Percentiles rank a stretch among this genome's conserved stretches.
phyloP scores from a whole-genome alignment of 1,284 basidiomycete genomes.

The Ustilago cynodontis region DNA sequence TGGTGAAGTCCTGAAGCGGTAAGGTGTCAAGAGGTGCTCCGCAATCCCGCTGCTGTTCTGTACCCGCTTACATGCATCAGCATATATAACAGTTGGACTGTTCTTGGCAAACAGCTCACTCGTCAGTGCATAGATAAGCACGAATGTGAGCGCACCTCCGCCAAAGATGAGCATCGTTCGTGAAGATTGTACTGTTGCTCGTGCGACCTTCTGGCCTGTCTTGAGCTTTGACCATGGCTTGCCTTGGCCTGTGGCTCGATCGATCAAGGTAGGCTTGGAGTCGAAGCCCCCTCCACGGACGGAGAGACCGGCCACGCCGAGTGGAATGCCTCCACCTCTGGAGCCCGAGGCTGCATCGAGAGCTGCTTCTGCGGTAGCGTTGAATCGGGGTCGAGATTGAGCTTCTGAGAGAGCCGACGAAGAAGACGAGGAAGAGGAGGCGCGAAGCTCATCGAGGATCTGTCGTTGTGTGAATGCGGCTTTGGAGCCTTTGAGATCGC shows the following conservation, averaged over 20 bases:
- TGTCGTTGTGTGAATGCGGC: conserved; percentile 48
- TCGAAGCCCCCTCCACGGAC: conserved; percentile 15
- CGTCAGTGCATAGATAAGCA: conserved; percentile 83
- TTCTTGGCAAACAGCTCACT: conserved; percentile 92
- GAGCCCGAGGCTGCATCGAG: conserved; percentile 38
- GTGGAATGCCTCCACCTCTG: conserved; percentile 34
- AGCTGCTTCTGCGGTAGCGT: conserved; percentile 49
- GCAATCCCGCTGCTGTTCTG: conserved; percentile 75
- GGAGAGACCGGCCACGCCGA: conserved; percentile 40
- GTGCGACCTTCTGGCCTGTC: conserved; percentile 83
- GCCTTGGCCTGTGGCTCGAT: conserved; percentile 60
- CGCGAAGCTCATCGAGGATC: conserved; percentile 44
- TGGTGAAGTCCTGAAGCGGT: conserved; percentile 59
- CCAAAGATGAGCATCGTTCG: conserved; percentile 85
- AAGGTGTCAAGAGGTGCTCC: conserved; percentile 57
- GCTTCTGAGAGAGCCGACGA: conserved; percentile 37
- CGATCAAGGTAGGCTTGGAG: conserved; percentile 31
- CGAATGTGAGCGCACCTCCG: conserved; percentile 74
- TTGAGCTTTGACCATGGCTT: conserved; percentile 82
- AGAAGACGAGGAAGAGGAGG: conserved; percentile 28
- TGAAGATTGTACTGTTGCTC: conserved; percentile 78
- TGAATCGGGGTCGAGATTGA: conserved; percentile 33
- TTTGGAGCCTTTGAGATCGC: conserved; percentile 27
- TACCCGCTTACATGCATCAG: conserved; percentile 85
- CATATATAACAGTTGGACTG: conserved; percentile 89